Base-by-base conservation (phyloP, 192 early-diverging fungal genomes). In the Cetraspora pellucida region DNA sequence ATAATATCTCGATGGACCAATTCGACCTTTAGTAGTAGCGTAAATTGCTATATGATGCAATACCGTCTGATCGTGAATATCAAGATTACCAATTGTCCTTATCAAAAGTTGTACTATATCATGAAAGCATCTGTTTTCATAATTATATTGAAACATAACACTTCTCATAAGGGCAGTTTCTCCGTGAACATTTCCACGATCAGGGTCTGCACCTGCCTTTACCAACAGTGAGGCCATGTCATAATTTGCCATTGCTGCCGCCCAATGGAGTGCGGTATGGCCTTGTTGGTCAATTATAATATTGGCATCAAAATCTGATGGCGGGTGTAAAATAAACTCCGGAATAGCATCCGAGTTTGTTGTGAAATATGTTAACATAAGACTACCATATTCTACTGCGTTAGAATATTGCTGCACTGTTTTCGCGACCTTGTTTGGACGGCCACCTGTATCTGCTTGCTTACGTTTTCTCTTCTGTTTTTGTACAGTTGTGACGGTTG, bases 181-280 rank as follows among this genome's bases (percentile, higher is more conserved):
- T 23, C 96, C 96, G 44, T 86, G 86, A 55, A 90, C 87, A 77
- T 99, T 99, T 45, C 90, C 85, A 50, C 84, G 77, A 28, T 86
- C 87, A 16, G 91, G 83, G 70, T 95, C 88, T 10, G 93, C 92
- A 0, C 93, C 93, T 52, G 88, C 89, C 46, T 91, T 81, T 7
- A 98, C 82, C 65, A 99, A 81, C 6, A 94, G 79, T 21, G 87
- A 82, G 17, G 96, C 87, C 10, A 97, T 86, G 28, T 89, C 82
- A 57, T 93, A 89, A 16, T 91, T 81, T 0, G 92, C 98, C 75
- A 98, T 89, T 10, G 96, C 95, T 2, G 96, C 93, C 3, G 98
- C 94, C 97, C 97, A 99, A 72, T 99, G 98, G 10, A 98, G 83
- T 2, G 94, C 86, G 0, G 95, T 95, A 80, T 99, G 96, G 6